Base-by-base conservation (phyloP, 169 alveolate species). In the Theileria orientalis region DNA sequence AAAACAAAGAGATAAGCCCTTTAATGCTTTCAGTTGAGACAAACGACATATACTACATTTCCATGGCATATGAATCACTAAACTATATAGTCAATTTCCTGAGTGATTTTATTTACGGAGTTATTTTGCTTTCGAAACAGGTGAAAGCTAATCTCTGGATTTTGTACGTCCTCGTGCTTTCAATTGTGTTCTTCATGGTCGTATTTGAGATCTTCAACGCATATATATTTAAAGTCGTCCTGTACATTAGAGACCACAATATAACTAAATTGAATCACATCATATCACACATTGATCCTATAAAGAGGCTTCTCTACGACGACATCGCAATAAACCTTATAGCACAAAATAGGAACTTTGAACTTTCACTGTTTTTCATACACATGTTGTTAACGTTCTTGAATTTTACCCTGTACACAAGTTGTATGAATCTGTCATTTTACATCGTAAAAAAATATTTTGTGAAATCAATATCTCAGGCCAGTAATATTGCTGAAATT, bases 311-410 rank as follows among this genome's bases (percentile, higher is more conserved):
- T 64, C 49, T 66, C 27, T 37, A 46, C 0, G 84, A 74, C 6
- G 84, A 74, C 47, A 30, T 74, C 3, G 75, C 76, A 3, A 44
- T 62, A 49, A 67, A 74, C 51, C 35, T 66, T 0, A 60, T 66
- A 0, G 19, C 40, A 16, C 13, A 74, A 19, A 56, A 49, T n/a
- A 51, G 84, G 14, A 52, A 47, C 16, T 68, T 62, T 23, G 84
- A 74, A 25, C 27, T 74, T 33, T 25, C 69, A 11, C 62, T 66
- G 69, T 41, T 74, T 46, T 54, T 64, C 25, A 66, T 46, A 3
- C 76, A 69, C 14, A 25, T 56, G 32, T 32, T 49, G 13, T 5
- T 74, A 40, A 23, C n/a, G 21, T 47, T 70, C n/a, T 29, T 74
- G 33, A 74, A 74, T 35, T 1, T 41, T 3, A 30, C 63, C 0